A percentile compares a stretch with the other conserved stretches of the same genome.
phyloP scores from a whole-genome alignment of 1,139 yeast genomes.

The Starmera stellimalicola region DNA sequence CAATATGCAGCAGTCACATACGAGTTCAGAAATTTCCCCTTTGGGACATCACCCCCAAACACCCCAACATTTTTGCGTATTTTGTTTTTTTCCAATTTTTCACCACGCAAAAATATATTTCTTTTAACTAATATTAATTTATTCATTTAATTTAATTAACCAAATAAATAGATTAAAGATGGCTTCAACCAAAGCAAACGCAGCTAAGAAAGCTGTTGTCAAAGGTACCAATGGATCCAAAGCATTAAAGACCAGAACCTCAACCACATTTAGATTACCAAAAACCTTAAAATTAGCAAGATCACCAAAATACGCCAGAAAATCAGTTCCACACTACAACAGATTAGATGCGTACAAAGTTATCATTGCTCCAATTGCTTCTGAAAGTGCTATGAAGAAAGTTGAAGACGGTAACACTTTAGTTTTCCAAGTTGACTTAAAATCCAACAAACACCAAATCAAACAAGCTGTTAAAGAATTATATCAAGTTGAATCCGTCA shows the following conservation, averaged over 20 bases:
- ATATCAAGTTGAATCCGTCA: constrained; percentile 89
- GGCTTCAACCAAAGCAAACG: constrained; percentile 63
- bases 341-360: constrained; percentile 96
- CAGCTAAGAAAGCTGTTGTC: constrained; percentile 98
- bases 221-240: constrained; percentile 94
- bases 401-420: constrained; percentile 99
- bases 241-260: constrained; percentile 89
- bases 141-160: neutral
- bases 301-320: constrained; percentile 91
- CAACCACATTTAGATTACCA: constrained; percentile 95
- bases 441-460: constrained; percentile 97
- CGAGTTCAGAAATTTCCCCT: too few relatives aligned
- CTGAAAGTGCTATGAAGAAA: constrained; percentile 99
- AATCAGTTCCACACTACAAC: constrained; percentile 95
- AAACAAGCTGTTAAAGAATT: constrained; percentile 97
- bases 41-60: too few relatives aligned
- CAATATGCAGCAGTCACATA: too few relatives aligned
- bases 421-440: constrained; percentile 95
- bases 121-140: too few relatives aligned
- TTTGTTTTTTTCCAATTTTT: too few relatives aligned
- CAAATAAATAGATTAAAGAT: neutral
- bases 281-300: constrained; percentile 92
- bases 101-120: too few relatives aligned
- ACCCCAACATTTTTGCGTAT: too few relatives aligned
- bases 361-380: constrained; percentile 90